These are phyloP conservation scores for Barnettozyma pratensis DNA, from an alignment of 805 yeast genomes.

Conservation along the genomic window DNA sequence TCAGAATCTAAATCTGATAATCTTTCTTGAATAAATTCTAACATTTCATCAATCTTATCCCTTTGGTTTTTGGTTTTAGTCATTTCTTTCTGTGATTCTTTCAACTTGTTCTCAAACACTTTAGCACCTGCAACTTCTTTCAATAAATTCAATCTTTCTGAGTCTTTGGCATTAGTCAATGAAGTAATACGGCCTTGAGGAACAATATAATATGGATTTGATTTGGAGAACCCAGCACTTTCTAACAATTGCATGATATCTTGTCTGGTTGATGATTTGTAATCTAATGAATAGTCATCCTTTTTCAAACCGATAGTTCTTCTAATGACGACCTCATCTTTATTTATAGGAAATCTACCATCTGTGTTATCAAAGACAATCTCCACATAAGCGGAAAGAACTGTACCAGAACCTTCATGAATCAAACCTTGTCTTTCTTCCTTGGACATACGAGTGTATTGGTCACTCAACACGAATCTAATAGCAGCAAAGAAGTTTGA, in stretches of 20 bases:
- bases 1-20: slow-evolving; percentile 77
- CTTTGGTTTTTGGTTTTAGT: slow-evolving; percentile 61
- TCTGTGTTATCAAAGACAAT: slow-evolving; percentile 79
- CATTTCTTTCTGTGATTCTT: slow-evolving; percentile 79
- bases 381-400: slow-evolving; percentile 91
- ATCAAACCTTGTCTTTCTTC: slow-evolving; percentile 84
- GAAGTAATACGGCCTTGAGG: slow-evolving; percentile 93
- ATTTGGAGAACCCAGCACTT: slow-evolving; percentile 85
- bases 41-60: slow-evolving; percentile 67
- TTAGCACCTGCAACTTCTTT: slow-evolving; percentile 96
- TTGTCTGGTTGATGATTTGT: slow-evolving; percentile 68
- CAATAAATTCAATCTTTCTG: slow-evolving; percentile 69
- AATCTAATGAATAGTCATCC: slow-evolving; percentile 85
- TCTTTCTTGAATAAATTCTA: slow-evolving; percentile 64
- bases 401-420: slow-evolving; percentile 87
- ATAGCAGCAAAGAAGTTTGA: slow-evolving; percentile 95
- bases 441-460: slow-evolving; percentile 74
- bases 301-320: slow-evolving; percentile 92
- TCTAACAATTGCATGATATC: slow-evolving; percentile 81
- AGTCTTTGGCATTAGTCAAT: slow-evolving; percentile 82
- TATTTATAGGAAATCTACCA: slow-evolving; percentile 51
- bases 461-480: slow-evolving; percentile 86
- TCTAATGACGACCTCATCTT: slow-evolving; percentile 65
- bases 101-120: slow-evolving; percentile 76
- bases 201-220: slow-evolving; percentile 92